phyloP scores from a whole-genome alignment of 169 alveolate species.

The Hammondia hammondi region DNA sequence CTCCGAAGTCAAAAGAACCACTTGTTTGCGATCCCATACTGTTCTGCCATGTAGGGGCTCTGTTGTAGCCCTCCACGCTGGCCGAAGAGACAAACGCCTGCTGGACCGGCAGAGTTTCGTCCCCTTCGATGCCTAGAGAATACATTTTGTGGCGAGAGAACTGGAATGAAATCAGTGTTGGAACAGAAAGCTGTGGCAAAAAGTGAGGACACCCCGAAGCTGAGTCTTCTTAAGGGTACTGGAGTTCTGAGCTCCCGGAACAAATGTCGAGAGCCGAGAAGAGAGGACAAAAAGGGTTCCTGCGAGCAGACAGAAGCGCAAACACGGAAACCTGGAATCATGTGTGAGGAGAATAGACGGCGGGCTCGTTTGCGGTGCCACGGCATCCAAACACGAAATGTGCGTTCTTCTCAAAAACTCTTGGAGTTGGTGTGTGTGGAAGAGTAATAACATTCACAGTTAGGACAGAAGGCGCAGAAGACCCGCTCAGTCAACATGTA shows the following conservation, averaged over 20 bases:
- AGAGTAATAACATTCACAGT: too few species aligned
- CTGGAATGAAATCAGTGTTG: background rate
- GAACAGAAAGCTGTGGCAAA: background rate
- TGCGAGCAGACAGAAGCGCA: background rate
- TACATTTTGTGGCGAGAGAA: background rate
- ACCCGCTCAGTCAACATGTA: too few species aligned
- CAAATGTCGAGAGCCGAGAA: background rate
- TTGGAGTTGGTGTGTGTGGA: too few species aligned
- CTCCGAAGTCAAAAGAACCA: background rate
- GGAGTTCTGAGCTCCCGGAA: too few species aligned
- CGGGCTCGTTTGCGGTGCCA: too few species aligned
- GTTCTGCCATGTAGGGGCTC: background rate
- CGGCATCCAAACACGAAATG: too few species aligned
- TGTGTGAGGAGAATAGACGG: too few species aligned
- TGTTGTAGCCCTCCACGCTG: background rate
- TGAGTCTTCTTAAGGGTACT: background rate
- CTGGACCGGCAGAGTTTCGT: slow-evolving; percentile 4
- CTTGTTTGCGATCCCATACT: background rate
- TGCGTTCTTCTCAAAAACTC: too few species aligned
- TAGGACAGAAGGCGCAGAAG: too few species aligned
- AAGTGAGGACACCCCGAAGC: background rate
- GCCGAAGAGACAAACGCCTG: background rate
- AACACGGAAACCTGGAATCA: background rate
- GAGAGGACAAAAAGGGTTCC: background rate
- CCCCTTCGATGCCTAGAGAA: background rate